Conservation (phyloP, 2,329 filamentous ascomycete species). For the Talaromyces sp. region DNA sequence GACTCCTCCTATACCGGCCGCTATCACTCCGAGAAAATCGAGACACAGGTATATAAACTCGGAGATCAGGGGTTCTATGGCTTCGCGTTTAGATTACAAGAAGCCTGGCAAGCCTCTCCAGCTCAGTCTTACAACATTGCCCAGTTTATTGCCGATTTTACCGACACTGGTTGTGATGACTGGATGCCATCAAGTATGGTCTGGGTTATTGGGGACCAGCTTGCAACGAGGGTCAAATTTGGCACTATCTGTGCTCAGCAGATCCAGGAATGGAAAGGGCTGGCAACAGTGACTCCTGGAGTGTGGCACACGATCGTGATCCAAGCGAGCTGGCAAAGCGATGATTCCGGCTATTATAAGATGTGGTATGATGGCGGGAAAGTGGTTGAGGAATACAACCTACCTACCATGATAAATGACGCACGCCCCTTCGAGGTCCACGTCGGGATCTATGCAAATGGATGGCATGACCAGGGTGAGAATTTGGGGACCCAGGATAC, state of each 20-base stretch:
- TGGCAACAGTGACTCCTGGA: slow-evolving; percentile 43
- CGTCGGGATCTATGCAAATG: slow-evolving; percentile 51
- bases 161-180: slow-evolving; percentile 43
- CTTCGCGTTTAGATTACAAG: slow-evolving; percentile 50
- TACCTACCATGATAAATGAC: slow-evolving; percentile 48
- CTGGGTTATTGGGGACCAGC: slow-evolving; percentile 45
- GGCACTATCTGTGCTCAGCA: slow-evolving; percentile 40
- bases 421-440: slow-evolving; percentile 44
- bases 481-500: slow-evolving; percentile 42
- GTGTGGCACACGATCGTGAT: slow-evolving; percentile 49
- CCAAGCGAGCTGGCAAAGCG: slow-evolving; percentile 46
- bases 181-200: slow-evolving; percentile 52
- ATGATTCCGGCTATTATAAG: slow-evolving; percentile 45
- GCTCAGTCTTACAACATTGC: slow-evolving; percentile 49
- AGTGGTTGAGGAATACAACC: slow-evolving; percentile 40
- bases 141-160: slow-evolving; percentile 53
- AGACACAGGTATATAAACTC: slow-evolving; percentile 45
- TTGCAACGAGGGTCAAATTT: slow-evolving; percentile 44
- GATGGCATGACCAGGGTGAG: slow-evolving; percentile 46
- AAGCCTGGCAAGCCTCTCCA: slow-evolving; percentile 47
- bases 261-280: slow-evolving; percentile 30
- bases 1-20: slow-evolving; percentile 43
- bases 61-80: slow-evolving; percentile 50
- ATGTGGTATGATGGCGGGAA: slow-evolving; percentile 49
- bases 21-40: slow-evolving; percentile 51